Base-by-base conservation (phyloP, 768 basidiomycete species). In the Cystofilobasidium ferigula region DNA sequence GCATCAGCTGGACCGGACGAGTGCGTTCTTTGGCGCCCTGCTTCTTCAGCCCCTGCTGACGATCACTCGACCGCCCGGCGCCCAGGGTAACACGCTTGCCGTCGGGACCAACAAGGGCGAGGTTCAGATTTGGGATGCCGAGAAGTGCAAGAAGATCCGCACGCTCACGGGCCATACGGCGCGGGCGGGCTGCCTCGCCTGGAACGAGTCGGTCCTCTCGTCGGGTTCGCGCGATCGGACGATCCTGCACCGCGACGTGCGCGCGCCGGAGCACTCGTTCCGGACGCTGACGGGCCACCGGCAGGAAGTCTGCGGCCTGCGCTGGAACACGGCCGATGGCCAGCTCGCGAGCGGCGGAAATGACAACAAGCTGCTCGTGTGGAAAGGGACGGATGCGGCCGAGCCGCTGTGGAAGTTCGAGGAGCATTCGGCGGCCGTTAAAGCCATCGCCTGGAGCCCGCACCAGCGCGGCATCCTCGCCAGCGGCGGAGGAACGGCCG, bases 351-450 rank as follows among this genome's bases (percentile, higher is more conserved):
- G 87, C 70, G 94, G 94, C 2, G 94, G 94, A 0, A 99, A 99
- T 74, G 94, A 99, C 77, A 99, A 99, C 78, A 97, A 97, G 78
- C 88, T 99, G 22, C 91, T 89, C 71, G 91, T 99, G 61, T 99
- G 93, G 89, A 92, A 97, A 73, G 78, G 90, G 62, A 81, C 88
- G 60, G 63, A 87, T 8, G 75, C 80, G 30, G 65, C 72, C 54
- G 69, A 74, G 62, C 95, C 93, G 2, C 76, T 97, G 12, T 95
- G 86, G 84, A 89, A 89, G 74, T 99, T 97, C 74, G 89, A 91
- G 66, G 92, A 99, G 69, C 94, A 99, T 74, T 87, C 86, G 3
- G 94, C 95, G 1, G 94, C 94, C 3, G 94, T 99, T 63, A 98
- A 98, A 73, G 94, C 94, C 7, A 85, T 99, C 34, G 92, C 94